These are phyloP conservation scores for Pascua guehoae DNA, from an alignment of 1,284 basidiomycete genomes.

Conservation along the genomic window DNA sequence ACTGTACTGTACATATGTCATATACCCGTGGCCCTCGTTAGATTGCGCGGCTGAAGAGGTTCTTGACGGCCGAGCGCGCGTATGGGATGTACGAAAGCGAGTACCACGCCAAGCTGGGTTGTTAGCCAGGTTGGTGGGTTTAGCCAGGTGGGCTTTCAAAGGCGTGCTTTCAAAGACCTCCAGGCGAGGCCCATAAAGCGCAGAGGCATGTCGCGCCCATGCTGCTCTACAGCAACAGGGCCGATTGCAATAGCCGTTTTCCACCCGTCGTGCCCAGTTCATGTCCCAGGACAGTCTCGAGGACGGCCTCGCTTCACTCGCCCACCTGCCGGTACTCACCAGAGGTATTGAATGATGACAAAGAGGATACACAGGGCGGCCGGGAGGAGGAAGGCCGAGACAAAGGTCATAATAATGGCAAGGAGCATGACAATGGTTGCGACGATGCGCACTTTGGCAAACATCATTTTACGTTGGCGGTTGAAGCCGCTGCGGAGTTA, in stretches of 20 bases:
- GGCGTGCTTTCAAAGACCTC: too few species aligned
- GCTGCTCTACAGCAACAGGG: too few species aligned
- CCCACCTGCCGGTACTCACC: neutral
- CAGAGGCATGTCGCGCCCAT: too few species aligned
- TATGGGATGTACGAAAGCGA: slow-evolving; percentile 71
- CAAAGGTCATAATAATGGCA: slow-evolving; percentile 72
- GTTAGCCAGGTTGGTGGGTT: neutral
- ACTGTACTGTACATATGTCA: neutral
- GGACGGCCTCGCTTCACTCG: too few species aligned
- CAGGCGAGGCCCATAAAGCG: too few species aligned
- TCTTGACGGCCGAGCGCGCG: slow-evolving; percentile 56
- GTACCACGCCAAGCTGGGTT: slow-evolving; percentile 25
- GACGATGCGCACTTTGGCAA: slow-evolving; percentile 82
- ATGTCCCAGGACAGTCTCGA: too few species aligned
- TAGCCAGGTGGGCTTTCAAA: too few species aligned
- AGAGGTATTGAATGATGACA: slow-evolving; percentile 70
- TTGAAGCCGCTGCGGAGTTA: slow-evolving; percentile 57
- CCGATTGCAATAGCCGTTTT: too few species aligned
- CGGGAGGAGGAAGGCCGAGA: slow-evolving; percentile 63
- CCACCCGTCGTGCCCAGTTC: too few species aligned
- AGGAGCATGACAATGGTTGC: slow-evolving; percentile 75
- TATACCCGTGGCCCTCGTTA: slow-evolving; percentile 1
- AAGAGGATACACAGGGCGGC: slow-evolving; percentile 56
- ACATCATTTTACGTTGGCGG: slow-evolving; percentile 82
- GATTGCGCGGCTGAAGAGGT: slow-evolving; percentile 4